These are phyloP conservation scores for Stenogyne calaminthoides DNA, from an alignment of 305 asterid genomes.

Conservation along the genomic window DNA sequence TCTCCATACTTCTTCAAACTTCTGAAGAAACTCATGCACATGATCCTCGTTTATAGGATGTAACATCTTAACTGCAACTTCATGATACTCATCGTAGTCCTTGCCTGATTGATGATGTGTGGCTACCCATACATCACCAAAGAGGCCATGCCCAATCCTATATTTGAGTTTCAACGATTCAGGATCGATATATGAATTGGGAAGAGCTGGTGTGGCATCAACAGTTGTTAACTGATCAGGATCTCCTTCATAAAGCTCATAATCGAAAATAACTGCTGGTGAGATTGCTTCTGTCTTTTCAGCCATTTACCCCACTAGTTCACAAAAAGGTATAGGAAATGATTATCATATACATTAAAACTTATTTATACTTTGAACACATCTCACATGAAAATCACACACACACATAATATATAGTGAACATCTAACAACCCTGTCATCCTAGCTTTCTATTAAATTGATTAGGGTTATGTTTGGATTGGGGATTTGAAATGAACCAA, in stretches of 20 bases:
- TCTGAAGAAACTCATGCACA: slow-evolving; percentile 36
- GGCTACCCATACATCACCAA: slow-evolving; percentile 74
- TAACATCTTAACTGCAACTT: slow-evolving; percentile 67
- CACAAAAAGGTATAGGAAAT: background rate
- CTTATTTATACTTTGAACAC: background rate
- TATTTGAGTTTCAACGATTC: slow-evolving; percentile 52
- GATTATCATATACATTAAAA: background rate
- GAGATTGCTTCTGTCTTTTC: slow-evolving; percentile 28
- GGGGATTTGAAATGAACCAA: background rate
- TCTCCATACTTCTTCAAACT: slow-evolving; percentile 43
- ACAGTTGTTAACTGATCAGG: slow-evolving; percentile 35
- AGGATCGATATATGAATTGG: slow-evolving; percentile 43
- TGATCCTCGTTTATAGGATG: slow-evolving; percentile 48
- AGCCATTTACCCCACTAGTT: slow-evolving; percentile 28
- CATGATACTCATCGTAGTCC: slow-evolving; percentile 63
- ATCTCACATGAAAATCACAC: background rate
- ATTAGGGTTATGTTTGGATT: background rate
- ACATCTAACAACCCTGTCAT: background rate
- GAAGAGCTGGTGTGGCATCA: slow-evolving; percentile 31
- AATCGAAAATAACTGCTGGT: slow-evolving; percentile 33
- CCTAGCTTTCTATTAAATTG: background rate
- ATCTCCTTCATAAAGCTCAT: slow-evolving; percentile 38
- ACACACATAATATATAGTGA: background rate
- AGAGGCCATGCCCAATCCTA: slow-evolving; percentile 66
- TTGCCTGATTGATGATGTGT: slow-evolving; percentile 55